A percentile compares a stretch with the other conserved stretches of the same genome.
Conservation (phyloP, 495 filamentous ascomycete genomes). For the Astrocystis sublimbata region DNA sequence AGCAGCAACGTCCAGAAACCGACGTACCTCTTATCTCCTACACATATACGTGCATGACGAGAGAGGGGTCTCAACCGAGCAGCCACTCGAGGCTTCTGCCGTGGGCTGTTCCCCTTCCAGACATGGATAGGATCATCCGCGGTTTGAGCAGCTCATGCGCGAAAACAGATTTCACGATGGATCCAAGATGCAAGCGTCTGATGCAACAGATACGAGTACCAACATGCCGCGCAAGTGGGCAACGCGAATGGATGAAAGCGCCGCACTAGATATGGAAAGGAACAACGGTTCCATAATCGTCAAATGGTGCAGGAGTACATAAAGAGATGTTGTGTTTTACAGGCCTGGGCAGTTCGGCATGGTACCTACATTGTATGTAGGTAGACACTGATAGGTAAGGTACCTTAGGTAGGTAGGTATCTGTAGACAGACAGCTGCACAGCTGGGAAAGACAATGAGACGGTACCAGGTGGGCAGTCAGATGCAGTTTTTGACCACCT, state of each 20-base stretch:
- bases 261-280: background rate
- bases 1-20: no score
- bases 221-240: background rate
- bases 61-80: constrained; percentile 8
- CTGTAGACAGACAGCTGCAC: no score
- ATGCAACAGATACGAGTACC: constrained; percentile 1
- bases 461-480: constrained; percentile 4
- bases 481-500: background rate
- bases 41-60: constrained; percentile 6
- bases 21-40: constrained; percentile 13
- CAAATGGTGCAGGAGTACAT: background rate
- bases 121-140: constrained; percentile 4
- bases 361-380: background rate
- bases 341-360: constrained; percentile 9
- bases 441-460: background rate
- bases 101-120: background rate
- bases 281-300: no score
- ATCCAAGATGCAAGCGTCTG: constrained; percentile 4
- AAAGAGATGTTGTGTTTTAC: background rate
- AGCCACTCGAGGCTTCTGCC: background rate
- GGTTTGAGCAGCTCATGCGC: background rate
- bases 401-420: no score
- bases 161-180: no score
- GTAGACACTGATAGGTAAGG: no score
- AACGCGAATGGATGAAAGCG: background rate